phyloP scores from a whole-genome alignment of 2,329 filamentous ascomycete genomes.

The Thelonectria discophora region DNA sequence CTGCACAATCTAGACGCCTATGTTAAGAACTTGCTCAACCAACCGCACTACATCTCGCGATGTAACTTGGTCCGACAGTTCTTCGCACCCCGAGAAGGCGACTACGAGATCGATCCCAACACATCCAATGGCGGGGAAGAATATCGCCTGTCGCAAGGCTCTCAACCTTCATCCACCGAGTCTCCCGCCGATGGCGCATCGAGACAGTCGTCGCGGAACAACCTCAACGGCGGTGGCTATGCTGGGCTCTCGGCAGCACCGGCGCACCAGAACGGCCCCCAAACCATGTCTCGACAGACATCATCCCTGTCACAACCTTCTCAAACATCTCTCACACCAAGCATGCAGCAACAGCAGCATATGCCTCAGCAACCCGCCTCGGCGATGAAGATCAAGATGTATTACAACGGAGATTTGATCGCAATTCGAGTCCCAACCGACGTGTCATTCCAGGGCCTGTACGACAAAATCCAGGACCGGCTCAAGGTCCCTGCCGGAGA shows the following conservation, averaged over 20 bases:
- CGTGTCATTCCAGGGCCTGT: conserved; percentile 79
- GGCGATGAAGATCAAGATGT: conserved; percentile 92
- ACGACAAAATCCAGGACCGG: conserved; percentile 84
- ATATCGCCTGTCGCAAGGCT: conserved; percentile 77
- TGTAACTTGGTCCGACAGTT: conserved; percentile 88
- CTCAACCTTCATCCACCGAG: conserved; percentile 71
- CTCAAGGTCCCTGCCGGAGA: conserved; percentile 76
- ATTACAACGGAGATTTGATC: conserved; percentile 90
- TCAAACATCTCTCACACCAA: conserved; percentile 60
- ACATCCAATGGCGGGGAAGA: conserved; percentile 74
- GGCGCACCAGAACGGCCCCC: conserved; percentile 45
- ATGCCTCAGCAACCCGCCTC: conserved; percentile 51
- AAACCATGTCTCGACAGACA: conserved; percentile 37
- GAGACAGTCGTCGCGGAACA: conserved; percentile 71
- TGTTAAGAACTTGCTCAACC: conserved; percentile 86
- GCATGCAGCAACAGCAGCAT: conserved; percentile 49
- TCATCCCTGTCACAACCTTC: conserved; percentile 50
- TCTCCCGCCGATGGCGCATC: conserved; percentile 69
- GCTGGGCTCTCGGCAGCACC: conserved; percentile 62
- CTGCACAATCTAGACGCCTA: conserved; percentile 95
- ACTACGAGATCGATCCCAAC: conserved; percentile 88
- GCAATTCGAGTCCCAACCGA: conserved; percentile 88
- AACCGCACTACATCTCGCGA: conserved; percentile 84
- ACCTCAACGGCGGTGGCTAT: conserved; percentile 67
- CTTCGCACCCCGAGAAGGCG: conserved; percentile 87